Evolutionary conservation across 2,329 filamentous ascomycete species (phyloP).

Genomic region (Penicillium brasilianum): DNA sequence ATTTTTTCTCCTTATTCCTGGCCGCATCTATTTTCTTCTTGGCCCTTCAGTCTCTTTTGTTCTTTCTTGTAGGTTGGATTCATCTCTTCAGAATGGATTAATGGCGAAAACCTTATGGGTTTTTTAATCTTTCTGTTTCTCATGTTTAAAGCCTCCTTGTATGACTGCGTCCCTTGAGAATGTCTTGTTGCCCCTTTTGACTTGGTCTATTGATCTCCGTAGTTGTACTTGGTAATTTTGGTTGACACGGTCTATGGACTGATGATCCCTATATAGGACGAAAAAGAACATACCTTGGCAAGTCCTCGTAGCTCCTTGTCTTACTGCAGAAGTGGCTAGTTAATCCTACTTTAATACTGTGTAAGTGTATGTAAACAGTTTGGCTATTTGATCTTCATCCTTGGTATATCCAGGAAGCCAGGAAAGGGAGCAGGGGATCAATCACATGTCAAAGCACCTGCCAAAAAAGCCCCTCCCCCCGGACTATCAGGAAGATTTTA

Average conservation of each 20-base stretch:
- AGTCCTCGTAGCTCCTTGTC: background rate
- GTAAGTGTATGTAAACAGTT: background rate
- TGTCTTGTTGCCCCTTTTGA: background rate
- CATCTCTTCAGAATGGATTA: slow-evolving; percentile 43
- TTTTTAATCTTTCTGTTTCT: slow-evolving; percentile 21
- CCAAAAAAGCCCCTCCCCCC: background rate
- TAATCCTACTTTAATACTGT: background rate
- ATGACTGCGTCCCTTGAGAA: slow-evolving; percentile 1
- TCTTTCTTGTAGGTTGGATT: slow-evolving; percentile 41
- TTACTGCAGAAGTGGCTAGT: background rate
- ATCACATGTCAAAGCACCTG: slow-evolving; percentile 12
- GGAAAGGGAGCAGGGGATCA: background rate
- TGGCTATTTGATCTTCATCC: background rate
- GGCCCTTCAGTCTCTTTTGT: slow-evolving; percentile 22
- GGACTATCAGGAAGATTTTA: slow-evolving; percentile 2
- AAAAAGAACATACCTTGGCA: background rate
- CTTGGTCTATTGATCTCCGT: background rate
- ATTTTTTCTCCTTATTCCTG: slow-evolving; percentile 22
- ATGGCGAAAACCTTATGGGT: slow-evolving; percentile 39
- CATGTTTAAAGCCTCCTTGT: background rate
- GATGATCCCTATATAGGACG: slow-evolving; percentile 3
- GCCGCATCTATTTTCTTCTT: slow-evolving; percentile 23
- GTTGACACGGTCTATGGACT: background rate
- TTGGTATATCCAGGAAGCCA: background rate
- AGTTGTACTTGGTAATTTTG: background rate